Percentiles rank a stretch among this genome's conserved stretches.
phyloP scores from a whole-genome alignment of 768 basidiomycete species.

The Psilocybe sp. region DNA sequence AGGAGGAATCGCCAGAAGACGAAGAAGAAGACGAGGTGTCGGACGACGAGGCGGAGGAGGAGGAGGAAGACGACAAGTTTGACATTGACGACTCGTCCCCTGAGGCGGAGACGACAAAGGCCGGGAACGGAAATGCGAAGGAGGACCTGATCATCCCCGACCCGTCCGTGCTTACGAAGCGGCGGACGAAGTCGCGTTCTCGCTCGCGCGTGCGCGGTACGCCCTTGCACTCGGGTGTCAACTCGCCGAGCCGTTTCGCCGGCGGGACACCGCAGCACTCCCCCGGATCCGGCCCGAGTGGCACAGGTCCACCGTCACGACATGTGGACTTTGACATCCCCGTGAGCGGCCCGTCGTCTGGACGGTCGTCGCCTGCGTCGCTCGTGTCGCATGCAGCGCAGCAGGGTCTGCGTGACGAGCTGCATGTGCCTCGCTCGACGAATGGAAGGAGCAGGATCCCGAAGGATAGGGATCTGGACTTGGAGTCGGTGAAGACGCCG shows the following conservation, averaged over 20 bases:
- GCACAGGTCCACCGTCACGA: slow-evolving; percentile 34
- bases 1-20: slow-evolving; percentile 34
- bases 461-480: slow-evolving; percentile 54
- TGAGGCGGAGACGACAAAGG: slow-evolving; percentile 36
- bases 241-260: slow-evolving; percentile 61
- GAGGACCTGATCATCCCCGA: neutral
- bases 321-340: slow-evolving; percentile 49
- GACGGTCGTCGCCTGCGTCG: slow-evolving; percentile 38
- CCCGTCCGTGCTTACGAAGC: slow-evolving; percentile 9
- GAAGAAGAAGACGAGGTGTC: slow-evolving; percentile 50
- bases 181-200: slow-evolving; percentile 42
- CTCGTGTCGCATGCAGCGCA: slow-evolving; percentile 24
- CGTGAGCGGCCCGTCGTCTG: slow-evolving; percentile 26
- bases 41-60: slow-evolving; percentile 54
- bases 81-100: slow-evolving; percentile 92
- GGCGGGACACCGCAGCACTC: slow-evolving; percentile 48
- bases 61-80: slow-evolving; percentile 70
- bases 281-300: no score
- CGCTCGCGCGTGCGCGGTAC: slow-evolving; percentile 34
- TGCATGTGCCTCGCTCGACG: slow-evolving; percentile 23
- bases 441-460: slow-evolving; percentile 59
- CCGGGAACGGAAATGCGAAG: neutral
- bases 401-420: slow-evolving; percentile 30
- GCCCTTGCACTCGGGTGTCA: slow-evolving; percentile 50
- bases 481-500: slow-evolving; percentile 58